Percentiles rank a stretch among this genome's conserved stretches.
phyloP scores from a whole-genome alignment of 2,329 filamentous ascomycete genomes.

The Phoma sp. region DNA sequence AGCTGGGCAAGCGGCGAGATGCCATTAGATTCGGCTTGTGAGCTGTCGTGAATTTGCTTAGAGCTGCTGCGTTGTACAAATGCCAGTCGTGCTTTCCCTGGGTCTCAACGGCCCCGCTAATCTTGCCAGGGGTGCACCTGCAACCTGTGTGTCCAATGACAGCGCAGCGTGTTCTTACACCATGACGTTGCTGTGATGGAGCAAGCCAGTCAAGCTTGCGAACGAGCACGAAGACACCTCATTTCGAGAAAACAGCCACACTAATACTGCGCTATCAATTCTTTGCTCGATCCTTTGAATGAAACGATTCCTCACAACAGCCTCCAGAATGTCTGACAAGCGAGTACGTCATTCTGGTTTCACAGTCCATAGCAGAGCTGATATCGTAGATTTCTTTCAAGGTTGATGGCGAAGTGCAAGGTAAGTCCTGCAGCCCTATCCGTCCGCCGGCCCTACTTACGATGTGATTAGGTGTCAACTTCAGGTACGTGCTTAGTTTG shows the following conservation, averaged over 20 bases:
- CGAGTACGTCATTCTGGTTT: slow-evolving; percentile 34
- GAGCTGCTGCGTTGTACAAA: background rate
- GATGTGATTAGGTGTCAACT: slow-evolving; percentile 53
- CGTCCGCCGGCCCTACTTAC: background rate
- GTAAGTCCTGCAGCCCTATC: slow-evolving; percentile 20
- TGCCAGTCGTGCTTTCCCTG: slow-evolving; percentile 5
- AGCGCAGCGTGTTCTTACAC: background rate
- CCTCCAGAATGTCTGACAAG: slow-evolving; percentile 44
- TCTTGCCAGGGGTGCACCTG: slow-evolving; percentile 2
- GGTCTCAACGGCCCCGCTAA: slow-evolving; percentile 3
- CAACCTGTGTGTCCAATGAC: slow-evolving; percentile 5
- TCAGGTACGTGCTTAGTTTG: slow-evolving; percentile 45
- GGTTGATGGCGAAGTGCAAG: slow-evolving; percentile 57
- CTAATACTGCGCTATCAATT: background rate
- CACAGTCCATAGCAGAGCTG: slow-evolving; percentile 19
- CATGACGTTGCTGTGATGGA: slow-evolving; percentile 23
- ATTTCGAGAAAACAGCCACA: no score
- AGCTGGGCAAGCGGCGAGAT: background rate
- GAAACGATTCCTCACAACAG: slow-evolving; percentile 35
- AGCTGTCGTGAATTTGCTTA: background rate
- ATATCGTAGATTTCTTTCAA: slow-evolving; percentile 54
- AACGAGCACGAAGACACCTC: background rate
- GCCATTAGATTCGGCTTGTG: background rate
- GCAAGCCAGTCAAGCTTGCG: background rate
- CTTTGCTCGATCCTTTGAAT: slow-evolving; percentile 12